Base-by-base conservation (phyloP, 202 grass and related monocot species). In the Alloteropsis angusta region DNA sequence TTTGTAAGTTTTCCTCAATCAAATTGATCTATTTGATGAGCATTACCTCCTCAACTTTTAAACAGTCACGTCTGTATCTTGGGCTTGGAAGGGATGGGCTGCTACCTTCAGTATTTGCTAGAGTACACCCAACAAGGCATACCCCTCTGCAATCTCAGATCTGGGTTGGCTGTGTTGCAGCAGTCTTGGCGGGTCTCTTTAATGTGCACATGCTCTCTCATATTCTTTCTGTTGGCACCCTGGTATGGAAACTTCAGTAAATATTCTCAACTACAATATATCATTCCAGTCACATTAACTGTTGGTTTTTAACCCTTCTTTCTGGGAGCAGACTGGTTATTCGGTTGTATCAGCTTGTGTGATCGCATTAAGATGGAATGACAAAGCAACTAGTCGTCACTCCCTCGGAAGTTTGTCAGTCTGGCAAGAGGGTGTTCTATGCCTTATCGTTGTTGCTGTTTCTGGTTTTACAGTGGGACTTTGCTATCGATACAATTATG, bases 261-360 rank as follows among this genome's bases (percentile, higher is more conserved):
- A 71, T 47, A 47, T 78, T 55, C 60, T 32, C 79, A 74, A 16
- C 9, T 57, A 43, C 56, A 44, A 44, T 41, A 70, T 80, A 0
- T 50, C 23, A 35, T 30, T 87, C 4, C 14, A 45, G 6, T 78
- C 17, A 0, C 74, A 74, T 35, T 79, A 69, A 75, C 37, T 84
- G 50, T 76, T 68, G 46, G 21, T 58, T 63, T 79, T 32, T 71
- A 10, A 8, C 4, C 50, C 62, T 56, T 46, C 9, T 87, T 64
- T 71, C 17, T 80, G 44, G 10, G 30, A 71, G 48, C 90, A 99
- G 96, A 99, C 96, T 0, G 92, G 92, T 72, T 99, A 99, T 89
- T 99, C 96, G 11, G 92, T 95, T 86, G 96, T 99, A 82, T 99
- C 92, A 72, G 90, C 92, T 85, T 99, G 96, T 79, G 92, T 96